These are phyloP conservation scores for Austroboletus rostrupii DNA, from an alignment of 1,284 basidiomycete species.

Conservation along the genomic window DNA sequence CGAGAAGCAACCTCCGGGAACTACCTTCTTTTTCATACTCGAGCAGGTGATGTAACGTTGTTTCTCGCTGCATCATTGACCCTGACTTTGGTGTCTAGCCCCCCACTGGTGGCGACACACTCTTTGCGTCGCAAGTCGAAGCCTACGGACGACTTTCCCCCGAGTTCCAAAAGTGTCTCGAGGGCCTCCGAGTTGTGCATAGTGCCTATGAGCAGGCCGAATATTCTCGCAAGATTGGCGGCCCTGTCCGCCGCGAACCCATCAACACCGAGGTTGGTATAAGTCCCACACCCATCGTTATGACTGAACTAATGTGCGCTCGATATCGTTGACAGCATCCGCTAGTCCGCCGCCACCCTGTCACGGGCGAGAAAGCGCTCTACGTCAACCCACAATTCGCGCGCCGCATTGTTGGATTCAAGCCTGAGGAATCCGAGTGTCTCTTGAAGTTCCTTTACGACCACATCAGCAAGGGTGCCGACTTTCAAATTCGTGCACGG, in stretches of 20 bases:
- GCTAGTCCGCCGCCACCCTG: constrained; percentile 56
- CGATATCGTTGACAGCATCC: constrained; percentile 35
- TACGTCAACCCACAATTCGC: constrained; percentile 65
- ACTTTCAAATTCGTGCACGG: constrained; percentile 43
- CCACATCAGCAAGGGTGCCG: constrained; percentile 47
- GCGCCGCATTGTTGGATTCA: constrained; percentile 62
- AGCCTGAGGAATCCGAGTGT: constrained; percentile 63
- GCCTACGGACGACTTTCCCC: constrained; percentile 69
- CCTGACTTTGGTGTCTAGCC: constrained; percentile 4
- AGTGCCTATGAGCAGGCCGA: constrained; percentile 61
- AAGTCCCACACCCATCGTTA: too few relatives aligned
- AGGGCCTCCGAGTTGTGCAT: constrained; percentile 61
- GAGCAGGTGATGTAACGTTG: constrained; percentile 29
- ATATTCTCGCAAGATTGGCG: constrained; percentile 44
- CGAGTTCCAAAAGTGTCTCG: constrained; percentile 61
- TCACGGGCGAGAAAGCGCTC: constrained; percentile 64
- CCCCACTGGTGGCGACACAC: constrained; percentile 49
- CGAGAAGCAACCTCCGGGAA: constrained; percentile 59
- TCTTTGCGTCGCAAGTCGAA: constrained; percentile 57
- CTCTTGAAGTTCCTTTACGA: constrained; percentile 59
- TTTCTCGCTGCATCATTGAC: not conserved
- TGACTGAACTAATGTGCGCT: too few relatives aligned
- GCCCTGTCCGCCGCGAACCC: constrained; percentile 61
- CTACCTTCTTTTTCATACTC: constrained; percentile 59
- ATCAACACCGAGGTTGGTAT: constrained; percentile 46